phyloP scores from a whole-genome alignment of 225 moss, liverwort and hornwort genomes.

The Physcomitrellopsis africana region DNA sequence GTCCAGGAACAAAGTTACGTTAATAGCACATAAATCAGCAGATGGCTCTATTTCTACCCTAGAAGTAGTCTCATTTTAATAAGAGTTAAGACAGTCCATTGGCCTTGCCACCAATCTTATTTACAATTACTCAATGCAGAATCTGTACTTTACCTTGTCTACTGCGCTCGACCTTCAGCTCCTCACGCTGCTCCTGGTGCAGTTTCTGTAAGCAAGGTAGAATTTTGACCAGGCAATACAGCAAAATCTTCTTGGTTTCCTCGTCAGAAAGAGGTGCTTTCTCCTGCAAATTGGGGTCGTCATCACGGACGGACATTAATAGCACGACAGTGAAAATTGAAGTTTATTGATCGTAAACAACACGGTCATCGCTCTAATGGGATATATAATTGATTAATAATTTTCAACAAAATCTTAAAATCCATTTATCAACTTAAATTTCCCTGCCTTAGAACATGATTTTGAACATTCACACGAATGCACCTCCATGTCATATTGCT shows the following conservation, averaged over 20 bases:
- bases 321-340: background rate
- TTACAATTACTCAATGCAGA: conserved; percentile 12
- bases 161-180: conserved; percentile 75
- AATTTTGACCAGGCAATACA: conserved; percentile 64
- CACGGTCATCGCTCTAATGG: background rate
- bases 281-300: conserved; percentile 47
- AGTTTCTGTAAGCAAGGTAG: conserved; percentile 68
- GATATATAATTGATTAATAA: background rate
- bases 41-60: no score
- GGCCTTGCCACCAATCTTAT: background rate
- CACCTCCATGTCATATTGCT: background rate
- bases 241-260: conserved; percentile 49
- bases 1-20: conserved; percentile 7
- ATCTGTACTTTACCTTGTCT: conserved; percentile 53
- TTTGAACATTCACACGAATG: background rate
- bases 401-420: background rate
- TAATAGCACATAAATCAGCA: conserved; percentile 20
- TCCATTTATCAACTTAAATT: background rate
- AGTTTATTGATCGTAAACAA: background rate
- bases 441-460: background rate
- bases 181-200: conserved; percentile 75
- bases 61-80: background rate
- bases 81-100: background rate
- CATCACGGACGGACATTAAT: conserved; percentile 12
- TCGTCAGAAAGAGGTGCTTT: conserved; percentile 52